A percentile compares a stretch with the other conserved stretches of the same genome.
Conservation (phyloP, 2,329 filamentous ascomycete genomes). For the Scedosporium aurantiacum region DNA sequence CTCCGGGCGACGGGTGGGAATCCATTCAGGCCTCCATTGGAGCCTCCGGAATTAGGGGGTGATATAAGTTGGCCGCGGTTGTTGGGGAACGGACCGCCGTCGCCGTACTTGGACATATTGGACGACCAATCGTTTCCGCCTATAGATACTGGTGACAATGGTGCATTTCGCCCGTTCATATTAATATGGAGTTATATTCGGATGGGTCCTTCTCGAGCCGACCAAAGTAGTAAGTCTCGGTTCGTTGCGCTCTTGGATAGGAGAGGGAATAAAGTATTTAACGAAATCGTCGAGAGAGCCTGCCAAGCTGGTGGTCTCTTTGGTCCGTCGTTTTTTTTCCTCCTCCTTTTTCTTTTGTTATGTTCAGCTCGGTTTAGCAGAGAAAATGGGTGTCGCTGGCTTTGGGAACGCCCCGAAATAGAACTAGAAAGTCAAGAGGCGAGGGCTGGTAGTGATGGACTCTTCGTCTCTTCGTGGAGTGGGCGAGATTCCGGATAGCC, state of each 20-base stretch:
- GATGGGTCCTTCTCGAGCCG: background rate
- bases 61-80: constrained; percentile 52
- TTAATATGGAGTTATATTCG: background rate
- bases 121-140: constrained; percentile 75
- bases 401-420: no score
- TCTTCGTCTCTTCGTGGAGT: no score
- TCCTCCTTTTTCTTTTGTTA: no score
- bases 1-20: constrained; percentile 46
- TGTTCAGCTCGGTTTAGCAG: no score
- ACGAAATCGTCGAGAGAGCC: background rate
- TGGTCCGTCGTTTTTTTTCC: background rate
- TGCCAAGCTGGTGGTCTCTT: background rate
- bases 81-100: constrained; percentile 41
- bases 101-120: constrained; percentile 52
- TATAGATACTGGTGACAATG: constrained; percentile 72
- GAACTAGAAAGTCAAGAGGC: no score
- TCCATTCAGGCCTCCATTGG: constrained; percentile 47
- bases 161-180: constrained; percentile 66
- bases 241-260: background rate
- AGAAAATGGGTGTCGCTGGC: no score
- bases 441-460: no score
- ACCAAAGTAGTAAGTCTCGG: background rate
- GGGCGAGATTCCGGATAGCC: no score
- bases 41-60: constrained; percentile 57
- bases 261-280: background rate